Percentiles rank a stretch among this genome's conserved stretches.
Conservation (phyloP, 2,329 filamentous ascomycete species). For the Colletotrichum abscissum region DNA sequence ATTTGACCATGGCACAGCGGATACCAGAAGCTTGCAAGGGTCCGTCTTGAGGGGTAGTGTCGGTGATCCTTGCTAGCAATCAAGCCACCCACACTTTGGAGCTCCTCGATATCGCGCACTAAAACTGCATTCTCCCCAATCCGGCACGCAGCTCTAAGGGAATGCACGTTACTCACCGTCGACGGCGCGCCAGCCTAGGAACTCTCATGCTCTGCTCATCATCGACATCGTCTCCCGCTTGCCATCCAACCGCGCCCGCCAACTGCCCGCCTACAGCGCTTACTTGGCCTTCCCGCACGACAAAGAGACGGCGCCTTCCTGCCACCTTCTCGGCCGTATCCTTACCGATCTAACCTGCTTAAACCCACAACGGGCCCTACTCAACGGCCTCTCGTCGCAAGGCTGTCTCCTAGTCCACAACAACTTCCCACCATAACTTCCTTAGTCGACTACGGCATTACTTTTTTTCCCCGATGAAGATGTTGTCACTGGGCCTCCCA, state of each 20-base stretch:
- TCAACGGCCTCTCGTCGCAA: conserved; percentile 28
- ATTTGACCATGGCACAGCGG: conserved; percentile 17
- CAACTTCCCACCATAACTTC: neutral
- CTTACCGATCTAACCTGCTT: conserved; percentile 18
- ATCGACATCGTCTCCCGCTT: conserved; percentile 14
- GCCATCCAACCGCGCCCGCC: conserved; percentile 10
- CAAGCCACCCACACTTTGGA: conserved; percentile 1
- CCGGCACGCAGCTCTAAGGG: conserved; percentile 26
- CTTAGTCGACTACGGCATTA: neutral
- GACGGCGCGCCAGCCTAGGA: conserved; percentile 20
- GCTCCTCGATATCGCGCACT: conserved; percentile 16
- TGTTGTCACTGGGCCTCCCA: neutral
- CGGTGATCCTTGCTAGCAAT: conserved; percentile 23
- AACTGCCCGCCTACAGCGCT: conserved; percentile 20
- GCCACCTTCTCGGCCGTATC: conserved; percentile 32
- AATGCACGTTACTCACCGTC: conserved; percentile 24
- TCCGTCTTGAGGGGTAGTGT: conserved; percentile 23
- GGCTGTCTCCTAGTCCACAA: conserved; percentile 11
- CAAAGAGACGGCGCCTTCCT: conserved; percentile 35
- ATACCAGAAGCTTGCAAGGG: conserved; percentile 11
- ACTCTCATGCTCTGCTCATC: conserved; percentile 16
- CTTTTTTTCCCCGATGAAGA: conserved; percentile 22
- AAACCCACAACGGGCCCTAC: conserved; percentile 25
- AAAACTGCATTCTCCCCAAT: conserved; percentile 28
- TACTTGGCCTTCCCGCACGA: conserved; percentile 29